Evolutionary conservation across 768 basidiomycete genomes (phyloP), one percentile per base, ranked within the genome.

Genomic region (Trametes punicea): DNA sequence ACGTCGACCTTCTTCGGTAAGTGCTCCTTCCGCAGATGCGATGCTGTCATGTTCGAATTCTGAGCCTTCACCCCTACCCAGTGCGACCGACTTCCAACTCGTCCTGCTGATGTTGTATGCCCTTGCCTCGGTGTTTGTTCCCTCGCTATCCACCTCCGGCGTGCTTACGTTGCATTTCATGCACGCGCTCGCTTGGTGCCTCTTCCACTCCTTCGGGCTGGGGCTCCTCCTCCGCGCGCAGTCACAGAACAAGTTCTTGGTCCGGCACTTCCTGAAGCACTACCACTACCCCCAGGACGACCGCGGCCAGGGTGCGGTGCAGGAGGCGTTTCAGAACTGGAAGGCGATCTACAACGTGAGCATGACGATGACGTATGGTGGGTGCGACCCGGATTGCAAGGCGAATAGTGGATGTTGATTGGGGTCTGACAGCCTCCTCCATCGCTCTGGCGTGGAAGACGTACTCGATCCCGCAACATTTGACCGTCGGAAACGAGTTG

Each of bases 281-380:
- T 99, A 98, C 66, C 85, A 93, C 64, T 98, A 98, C 70, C 80
- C 85, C 11, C 75, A 77, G 42, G 77, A 83, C 55, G 85, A 89
- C 52, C 81, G 79, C 15, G 83, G 81, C 4, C 78, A 84, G 55
- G 83, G 85, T 42, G 95, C 96, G 0, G 82, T 94, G n/a, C 78
- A 85, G 34, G 97, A 99, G 67, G 93, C 96, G 0, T 99, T 98
- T 64, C 78, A 81, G 25, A 98, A 97, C 70, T 99, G 95, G 94
- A 98, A 98, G 71, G 78, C 78, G 4, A 78, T 92, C 25, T 98
- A 95, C 69, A 98, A 98, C 70, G 70, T 93, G 70, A 93, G 89
- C 70, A 77, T 95, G 78, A 87, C 85, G 70, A 97, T 98, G 94
- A 95, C 89, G 4, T 98, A 95, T 69, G 85, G 94, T 95, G 56